A percentile compares a stretch with the other conserved stretches of the same genome.
phyloP scores from a whole-genome alignment of 176 grass and related monocot species.

The Urochloa ruziziensis region DNA sequence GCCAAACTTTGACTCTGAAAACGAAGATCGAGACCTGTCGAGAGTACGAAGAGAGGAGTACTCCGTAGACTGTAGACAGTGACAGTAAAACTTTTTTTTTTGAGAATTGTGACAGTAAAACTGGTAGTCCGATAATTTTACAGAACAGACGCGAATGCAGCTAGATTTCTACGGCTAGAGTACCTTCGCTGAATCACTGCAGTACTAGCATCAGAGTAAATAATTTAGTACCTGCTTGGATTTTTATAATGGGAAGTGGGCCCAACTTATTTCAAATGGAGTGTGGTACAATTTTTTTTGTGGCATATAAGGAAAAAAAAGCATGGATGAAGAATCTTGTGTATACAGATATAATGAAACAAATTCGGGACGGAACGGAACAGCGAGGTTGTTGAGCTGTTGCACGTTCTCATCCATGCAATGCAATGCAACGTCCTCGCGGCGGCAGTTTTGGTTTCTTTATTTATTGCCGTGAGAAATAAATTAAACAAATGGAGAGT shows the following conservation, averaged over 20 bases:
- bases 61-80: neutral
- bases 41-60: neutral
- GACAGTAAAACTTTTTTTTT: neutral
- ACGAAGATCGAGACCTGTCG: neutral
- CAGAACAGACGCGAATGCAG: neutral
- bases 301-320: neutral
- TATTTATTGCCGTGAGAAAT: neutral
- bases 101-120: no score
- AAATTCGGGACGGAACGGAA: neutral
- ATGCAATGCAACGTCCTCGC: neutral
- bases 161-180: neutral
- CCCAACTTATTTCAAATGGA: neutral
- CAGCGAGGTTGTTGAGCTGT: neutral
- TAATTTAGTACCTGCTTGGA: neutral
- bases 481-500: neutral
- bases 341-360: no score
- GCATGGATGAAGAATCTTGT: no score
- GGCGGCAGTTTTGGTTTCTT: no score
- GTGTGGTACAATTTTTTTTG: neutral
- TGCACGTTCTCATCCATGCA: constrained; percentile 8
- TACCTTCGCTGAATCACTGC: neutral
- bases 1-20: neutral
- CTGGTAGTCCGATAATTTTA: no score
- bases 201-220: neutral
- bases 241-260: neutral